Base-by-base conservation (phyloP, 805 yeast species). In the Candida golubevii region DNA sequence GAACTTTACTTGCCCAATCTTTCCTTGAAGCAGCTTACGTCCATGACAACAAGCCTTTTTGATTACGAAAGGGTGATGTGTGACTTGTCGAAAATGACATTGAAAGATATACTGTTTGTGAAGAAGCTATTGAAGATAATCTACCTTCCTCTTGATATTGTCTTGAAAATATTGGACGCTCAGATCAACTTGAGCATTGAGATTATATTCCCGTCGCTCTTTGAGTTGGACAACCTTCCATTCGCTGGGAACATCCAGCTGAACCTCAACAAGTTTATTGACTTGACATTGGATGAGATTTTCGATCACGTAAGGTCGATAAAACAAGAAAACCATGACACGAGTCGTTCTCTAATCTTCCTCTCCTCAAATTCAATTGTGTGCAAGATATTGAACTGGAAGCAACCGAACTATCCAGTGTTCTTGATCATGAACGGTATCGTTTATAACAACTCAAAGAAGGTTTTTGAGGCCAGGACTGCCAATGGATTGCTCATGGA, bases 361-460 rank as follows among this genome's bases (percentile, higher is more conserved):
- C 80, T 95, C 10, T 88, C 97, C 1, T 79, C 85, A 44, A 88
- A 89, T 63, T 85, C 96, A 30, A 79, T 82, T 37, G 88, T 89
- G n/a, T 93, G 98, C 65, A 88, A 96, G 9, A 85, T 88, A 37
- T 67, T 93, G 55, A 93, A 93, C 65, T 93, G 99, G 99, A 93
- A 93, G 65, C 99, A 93, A 66, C 98, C 99, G 11, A 91, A 91
- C 62, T 93, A 85, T 66, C 97, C 99, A 0, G 98, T 93, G 0
- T 82, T 93, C 52, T 85, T 87, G 66, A 79, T 83, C 44, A 79
- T 90, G 77, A 82, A 80, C 54, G 87, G 88, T n/a, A 68, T 82
- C 9, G 67, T 73, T 36, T 62, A 58, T 60, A 55, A 61, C 58
- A 31, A 49, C 39, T 41, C 51, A 2, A 44, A 49, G 13, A 50